Evolutionary conservation across 208 protist genomes (phyloP).

Genomic region (Acanthamoeba divionensis): DNA sequence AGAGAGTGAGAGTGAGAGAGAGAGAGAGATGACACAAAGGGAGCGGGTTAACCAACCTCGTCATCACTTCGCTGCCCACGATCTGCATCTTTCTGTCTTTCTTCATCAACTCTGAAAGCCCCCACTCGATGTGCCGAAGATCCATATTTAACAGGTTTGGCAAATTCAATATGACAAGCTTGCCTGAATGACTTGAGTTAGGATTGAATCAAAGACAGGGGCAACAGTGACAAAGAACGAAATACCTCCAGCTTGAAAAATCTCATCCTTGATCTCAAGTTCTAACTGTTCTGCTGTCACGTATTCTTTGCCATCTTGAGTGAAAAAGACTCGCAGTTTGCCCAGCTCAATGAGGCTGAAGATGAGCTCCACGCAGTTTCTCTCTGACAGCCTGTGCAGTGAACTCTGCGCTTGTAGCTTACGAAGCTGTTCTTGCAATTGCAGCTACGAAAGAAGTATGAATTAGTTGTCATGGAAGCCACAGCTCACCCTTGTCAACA

Average conservation of each 20-base stretch:
- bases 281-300: slow-evolving; percentile 73
- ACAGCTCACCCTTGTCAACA: no score
- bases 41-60: slow-evolving; percentile 9
- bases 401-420: slow-evolving; percentile 49
- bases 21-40: neutral
- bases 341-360: slow-evolving; percentile 60
- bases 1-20: neutral
- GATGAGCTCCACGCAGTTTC: slow-evolving; percentile 74
- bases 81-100: slow-evolving; percentile 51
- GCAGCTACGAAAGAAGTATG: no score
- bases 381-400: slow-evolving; percentile 64
- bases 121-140: slow-evolving; percentile 60
- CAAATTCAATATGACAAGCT: slow-evolving; percentile 67
- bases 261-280: slow-evolving; percentile 71
- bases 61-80: slow-evolving; percentile 66
- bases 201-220: neutral
- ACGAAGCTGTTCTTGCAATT: slow-evolving; percentile 56
- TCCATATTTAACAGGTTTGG: slow-evolving; percentile 69
- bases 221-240: neutral
- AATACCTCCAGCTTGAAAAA: slow-evolving; percentile 51
- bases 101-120: neutral
- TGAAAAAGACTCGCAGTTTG: slow-evolving; percentile 65
- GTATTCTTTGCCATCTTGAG: slow-evolving; percentile 72
- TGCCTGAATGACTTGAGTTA: neutral
- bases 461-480: no score